Percentiles rank a stretch among this genome's conserved stretches.
phyloP scores from a whole-genome alignment of 345 rosid species.

The Eutrema japonicum region DNA sequence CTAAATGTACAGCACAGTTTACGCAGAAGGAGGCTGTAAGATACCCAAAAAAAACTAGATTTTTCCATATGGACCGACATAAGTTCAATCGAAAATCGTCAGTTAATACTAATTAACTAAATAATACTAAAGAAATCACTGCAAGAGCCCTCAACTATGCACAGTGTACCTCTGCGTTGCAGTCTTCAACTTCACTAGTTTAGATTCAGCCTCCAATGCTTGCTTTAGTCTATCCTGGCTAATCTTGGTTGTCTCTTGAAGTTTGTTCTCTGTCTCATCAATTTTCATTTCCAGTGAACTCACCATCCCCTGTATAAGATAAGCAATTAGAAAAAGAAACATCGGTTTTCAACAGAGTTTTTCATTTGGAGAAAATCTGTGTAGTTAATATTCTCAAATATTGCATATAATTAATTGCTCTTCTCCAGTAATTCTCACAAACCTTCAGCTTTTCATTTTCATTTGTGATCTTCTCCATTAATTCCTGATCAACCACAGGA shows the following conservation, averaged over 20 bases:
- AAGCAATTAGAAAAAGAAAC: too few species aligned
- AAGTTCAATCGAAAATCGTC: background rate
- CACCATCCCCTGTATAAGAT: too few species aligned
- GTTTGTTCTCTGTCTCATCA: too few species aligned
- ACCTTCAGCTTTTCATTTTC: constrained; percentile 98
- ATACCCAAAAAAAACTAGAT: background rate
- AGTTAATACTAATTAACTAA: background rate
- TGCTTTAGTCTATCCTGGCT: constrained; percentile 90
- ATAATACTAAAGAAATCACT: background rate
- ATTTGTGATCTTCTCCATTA: constrained; percentile 76
- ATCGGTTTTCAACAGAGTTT: too few species aligned
- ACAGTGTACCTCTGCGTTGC: constrained; percentile 79
- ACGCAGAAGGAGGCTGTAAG: constrained; percentile 85
- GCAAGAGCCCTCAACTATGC: constrained; percentile 11
- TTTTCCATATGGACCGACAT: background rate
- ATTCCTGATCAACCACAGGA: constrained; percentile 70
- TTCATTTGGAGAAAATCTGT: too few species aligned
- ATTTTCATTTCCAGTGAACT: too few species aligned
- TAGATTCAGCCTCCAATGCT: constrained; percentile 90
- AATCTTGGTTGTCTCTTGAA: too few species aligned
- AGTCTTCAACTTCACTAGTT: constrained; percentile 78
- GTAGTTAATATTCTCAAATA: too few species aligned
- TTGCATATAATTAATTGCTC: too few species aligned
- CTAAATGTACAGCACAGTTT: constrained; percentile 98
- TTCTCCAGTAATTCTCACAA: constrained; percentile 47